phyloP scores from a whole-genome alignment of 1,284 basidiomycete genomes.

The Spongispora temasekensis region DNA sequence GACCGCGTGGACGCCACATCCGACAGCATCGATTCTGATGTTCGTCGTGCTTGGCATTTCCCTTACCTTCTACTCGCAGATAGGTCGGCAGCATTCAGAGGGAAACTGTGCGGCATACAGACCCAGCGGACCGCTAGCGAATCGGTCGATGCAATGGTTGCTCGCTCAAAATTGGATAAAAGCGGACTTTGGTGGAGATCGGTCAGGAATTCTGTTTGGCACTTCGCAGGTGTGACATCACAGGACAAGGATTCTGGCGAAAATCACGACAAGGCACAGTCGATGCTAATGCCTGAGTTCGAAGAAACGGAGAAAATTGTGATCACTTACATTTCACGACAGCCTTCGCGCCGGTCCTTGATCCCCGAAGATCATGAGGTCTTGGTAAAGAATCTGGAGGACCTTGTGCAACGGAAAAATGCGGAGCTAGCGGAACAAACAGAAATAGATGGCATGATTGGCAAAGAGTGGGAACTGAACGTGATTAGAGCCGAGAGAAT shows the following conservation, averaged over 20 bases:
- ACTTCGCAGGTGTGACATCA: constrained; percentile 54
- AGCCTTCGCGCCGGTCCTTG: constrained; percentile 57
- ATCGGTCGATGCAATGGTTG: constrained; percentile 45
- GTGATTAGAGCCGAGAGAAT: constrained; percentile 67
- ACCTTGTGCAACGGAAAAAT: constrained; percentile 50
- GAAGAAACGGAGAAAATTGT: constrained; percentile 48
- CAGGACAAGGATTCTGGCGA: constrained; percentile 8
- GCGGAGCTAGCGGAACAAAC: constrained; percentile 6
- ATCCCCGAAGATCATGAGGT: constrained; percentile 58
- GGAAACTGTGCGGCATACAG: constrained; percentile 55
- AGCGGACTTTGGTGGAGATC: constrained; percentile 71
- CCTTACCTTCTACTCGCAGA: constrained; percentile 67
- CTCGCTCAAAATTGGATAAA: constrained; percentile 24
- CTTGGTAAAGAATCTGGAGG: constrained; percentile 58
- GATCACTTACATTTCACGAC: constrained; percentile 77
- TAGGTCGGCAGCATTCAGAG: constrained; percentile 73
- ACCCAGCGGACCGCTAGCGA: constrained; percentile 72
- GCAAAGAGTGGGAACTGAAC: constrained; percentile 58
- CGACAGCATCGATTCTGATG: constrained; percentile 2
- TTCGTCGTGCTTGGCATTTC: constrained; percentile 50
- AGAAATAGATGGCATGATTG: constrained; percentile 13
- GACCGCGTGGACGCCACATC: constrained; percentile 56
- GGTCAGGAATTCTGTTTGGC: constrained; percentile 58
- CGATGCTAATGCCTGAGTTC: constrained; percentile 21
- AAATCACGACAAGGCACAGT: background rate